Percentiles rank a stretch among this genome's conserved stretches.
Conservation (phyloP, 2,329 filamentous ascomycete genomes). For the Cladorrhinum sp. region DNA sequence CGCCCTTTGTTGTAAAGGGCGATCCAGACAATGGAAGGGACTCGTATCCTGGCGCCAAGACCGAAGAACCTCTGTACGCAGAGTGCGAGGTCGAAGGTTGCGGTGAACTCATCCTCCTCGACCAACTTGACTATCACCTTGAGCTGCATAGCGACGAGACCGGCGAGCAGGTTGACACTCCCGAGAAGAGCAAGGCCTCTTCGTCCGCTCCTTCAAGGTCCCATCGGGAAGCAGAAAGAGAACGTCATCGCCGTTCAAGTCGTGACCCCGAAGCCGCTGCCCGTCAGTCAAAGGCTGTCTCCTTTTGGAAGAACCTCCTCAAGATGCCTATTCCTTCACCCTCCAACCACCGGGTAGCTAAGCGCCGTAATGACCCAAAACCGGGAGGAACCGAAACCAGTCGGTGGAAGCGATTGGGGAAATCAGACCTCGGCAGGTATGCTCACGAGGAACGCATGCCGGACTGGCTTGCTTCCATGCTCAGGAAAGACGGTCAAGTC, state of each 20-base stretch:
- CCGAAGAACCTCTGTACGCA: constrained; percentile 41
- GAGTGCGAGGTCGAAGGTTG: constrained; percentile 57
- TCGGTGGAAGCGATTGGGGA: constrained; percentile 30
- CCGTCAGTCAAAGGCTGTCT: constrained; percentile 27
- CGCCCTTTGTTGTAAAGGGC: constrained; percentile 26
- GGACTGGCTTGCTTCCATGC: constrained; percentile 59
- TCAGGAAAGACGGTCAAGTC: constrained; percentile 57
- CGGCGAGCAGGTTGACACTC: constrained; percentile 27
- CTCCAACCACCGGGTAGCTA: constrained; percentile 21
- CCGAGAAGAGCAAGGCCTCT: not conserved
- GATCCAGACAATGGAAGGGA: constrained; percentile 18
- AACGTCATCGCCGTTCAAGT: constrained; percentile 16
- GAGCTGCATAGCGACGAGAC: constrained; percentile 56
- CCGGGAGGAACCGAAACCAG: not conserved
- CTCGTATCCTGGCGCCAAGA: constrained; percentile 13
- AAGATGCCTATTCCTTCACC: constrained; percentile 23
- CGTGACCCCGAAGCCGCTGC: constrained; percentile 8
- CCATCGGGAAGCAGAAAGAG: constrained; percentile 18
- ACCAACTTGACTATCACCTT: constrained; percentile 56
- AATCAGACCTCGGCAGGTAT: constrained; percentile 67
- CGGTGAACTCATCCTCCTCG: constrained; percentile 51
- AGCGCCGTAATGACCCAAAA: constrained; percentile 5
- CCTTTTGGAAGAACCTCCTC: constrained; percentile 33
- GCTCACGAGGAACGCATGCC: constrained; percentile 75
- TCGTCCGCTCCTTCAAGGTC: constrained; percentile 14